phyloP scores from a whole-genome alignment of 306 rosid species.

The Lupinus albus region DNA sequence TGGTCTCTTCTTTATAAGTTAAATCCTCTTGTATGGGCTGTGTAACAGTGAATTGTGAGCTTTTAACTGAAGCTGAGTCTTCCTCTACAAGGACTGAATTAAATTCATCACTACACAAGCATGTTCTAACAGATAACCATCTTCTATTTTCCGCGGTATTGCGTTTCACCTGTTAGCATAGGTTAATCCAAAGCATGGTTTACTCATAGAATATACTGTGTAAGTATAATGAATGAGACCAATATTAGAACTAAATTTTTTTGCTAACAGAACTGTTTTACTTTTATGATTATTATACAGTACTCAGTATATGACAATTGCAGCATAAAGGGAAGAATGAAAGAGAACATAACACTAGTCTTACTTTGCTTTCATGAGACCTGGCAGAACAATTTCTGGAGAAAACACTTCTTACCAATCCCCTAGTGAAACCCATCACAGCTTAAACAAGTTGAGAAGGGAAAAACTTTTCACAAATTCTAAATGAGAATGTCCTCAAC shows the following conservation, averaged over 20 bases:
- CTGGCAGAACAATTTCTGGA: slow-evolving; percentile 55
- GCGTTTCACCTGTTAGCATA: slow-evolving; percentile 52
- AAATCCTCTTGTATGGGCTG: slow-evolving; percentile 51
- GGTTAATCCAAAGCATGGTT: slow-evolving; percentile 36
- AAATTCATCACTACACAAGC: slow-evolving; percentile 83
- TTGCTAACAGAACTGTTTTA: not conserved
- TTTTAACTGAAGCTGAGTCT: slow-evolving; percentile 69
- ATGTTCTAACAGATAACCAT: slow-evolving; percentile 80
- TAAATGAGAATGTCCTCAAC: slow-evolving; percentile 35
- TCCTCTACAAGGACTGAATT: slow-evolving; percentile 72
- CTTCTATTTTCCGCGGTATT: slow-evolving; percentile 60
- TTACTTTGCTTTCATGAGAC: slow-evolving; percentile 61
- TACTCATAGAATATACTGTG: not conserved
- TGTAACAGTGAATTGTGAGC: slow-evolving; percentile 61
- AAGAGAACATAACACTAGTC: no score
- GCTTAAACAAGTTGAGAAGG: slow-evolving; percentile 31
- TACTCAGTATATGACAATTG: not conserved
- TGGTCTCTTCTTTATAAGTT: slow-evolving; percentile 38
- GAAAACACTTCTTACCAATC: slow-evolving; percentile 78
- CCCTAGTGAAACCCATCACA: slow-evolving; percentile 82
- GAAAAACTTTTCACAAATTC: slow-evolving; percentile 33
- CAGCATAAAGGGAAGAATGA: not conserved
- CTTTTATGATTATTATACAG: not conserved
- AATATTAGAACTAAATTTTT: slow-evolving; percentile 7
- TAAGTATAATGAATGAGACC: not conserved